phyloP scores from a whole-genome alignment of 208 protist species.

The Strigomonas galati region DNA sequence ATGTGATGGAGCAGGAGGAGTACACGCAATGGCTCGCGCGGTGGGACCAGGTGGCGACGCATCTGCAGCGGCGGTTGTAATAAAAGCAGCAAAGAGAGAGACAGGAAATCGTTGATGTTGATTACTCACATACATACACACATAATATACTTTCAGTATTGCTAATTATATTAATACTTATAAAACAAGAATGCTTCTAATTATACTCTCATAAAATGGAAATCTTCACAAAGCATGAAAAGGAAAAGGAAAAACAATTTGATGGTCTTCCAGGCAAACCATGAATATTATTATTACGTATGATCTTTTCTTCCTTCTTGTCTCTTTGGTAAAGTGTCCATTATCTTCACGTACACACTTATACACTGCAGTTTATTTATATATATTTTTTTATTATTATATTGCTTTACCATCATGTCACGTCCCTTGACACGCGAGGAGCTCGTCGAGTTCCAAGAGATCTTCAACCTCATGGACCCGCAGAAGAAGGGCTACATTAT shows the following conservation, averaged over 20 bases:
- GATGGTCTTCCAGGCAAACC: too few relatives aligned
- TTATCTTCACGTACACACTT: background rate
- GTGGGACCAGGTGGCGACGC: conserved; percentile 33
- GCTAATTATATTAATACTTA: background rate
- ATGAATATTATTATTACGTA: too few relatives aligned
- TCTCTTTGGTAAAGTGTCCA: background rate
- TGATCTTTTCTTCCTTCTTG: too few relatives aligned
- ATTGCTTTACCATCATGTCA: background rate
- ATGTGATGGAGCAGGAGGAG: conserved; percentile 82
- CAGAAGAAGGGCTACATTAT: conserved; percentile 73
- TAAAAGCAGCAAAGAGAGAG: background rate
- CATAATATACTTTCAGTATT: conserved; percentile 1
- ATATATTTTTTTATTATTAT: conserved; percentile 3
- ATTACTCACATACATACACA: background rate
- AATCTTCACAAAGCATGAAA: background rate
- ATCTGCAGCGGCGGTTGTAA: conserved; percentile 1
- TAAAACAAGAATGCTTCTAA: background rate
- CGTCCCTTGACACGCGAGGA: conserved; percentile 31
- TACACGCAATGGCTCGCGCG: conserved; percentile 78
- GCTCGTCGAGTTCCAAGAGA: conserved; percentile 88
- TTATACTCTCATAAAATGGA: background rate
- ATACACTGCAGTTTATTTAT: too few relatives aligned
- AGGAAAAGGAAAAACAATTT: too few relatives aligned
- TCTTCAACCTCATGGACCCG: conserved; percentile 90
- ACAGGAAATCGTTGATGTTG: background rate